Evolutionary conservation across 768 basidiomycete genomes (phyloP).

Genomic region (Pisolithus microcarpus): DNA sequence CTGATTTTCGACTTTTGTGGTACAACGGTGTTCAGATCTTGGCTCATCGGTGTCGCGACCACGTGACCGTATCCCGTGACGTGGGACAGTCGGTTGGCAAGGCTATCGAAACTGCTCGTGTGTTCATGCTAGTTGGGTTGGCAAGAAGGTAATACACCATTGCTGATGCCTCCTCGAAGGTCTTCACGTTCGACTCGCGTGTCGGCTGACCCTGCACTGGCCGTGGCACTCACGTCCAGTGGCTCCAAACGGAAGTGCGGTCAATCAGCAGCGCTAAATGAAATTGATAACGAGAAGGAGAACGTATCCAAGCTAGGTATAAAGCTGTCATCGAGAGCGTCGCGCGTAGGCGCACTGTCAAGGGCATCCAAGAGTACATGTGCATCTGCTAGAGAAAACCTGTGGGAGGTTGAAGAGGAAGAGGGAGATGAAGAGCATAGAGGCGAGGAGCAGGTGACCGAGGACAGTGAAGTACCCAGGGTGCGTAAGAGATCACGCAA

Average conservation of each 20-base stretch:
- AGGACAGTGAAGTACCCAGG: conserved; percentile 35
- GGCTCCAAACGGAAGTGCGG: conserved; percentile 54
- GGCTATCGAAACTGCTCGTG: too few species aligned
- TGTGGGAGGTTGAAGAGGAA: conserved; percentile 48
- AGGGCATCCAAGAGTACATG: conserved; percentile 14
- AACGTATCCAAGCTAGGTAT: conserved; percentile 29
- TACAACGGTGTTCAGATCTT: too few species aligned
- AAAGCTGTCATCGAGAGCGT: conserved; percentile 24
- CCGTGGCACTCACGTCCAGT: conserved; percentile 24
- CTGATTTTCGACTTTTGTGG: too few species aligned
- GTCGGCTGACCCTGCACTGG: conserved; percentile 36
- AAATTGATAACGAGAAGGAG: conserved; percentile 36
- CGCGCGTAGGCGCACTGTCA: conserved; percentile 10
- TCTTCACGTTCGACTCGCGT: conserved; percentile 44
- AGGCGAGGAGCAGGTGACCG: conserved; percentile 37
- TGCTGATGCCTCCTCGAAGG: too few species aligned
- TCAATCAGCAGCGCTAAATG: conserved; percentile 28
- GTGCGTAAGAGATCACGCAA: conserved; percentile 52
- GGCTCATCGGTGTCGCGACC: conserved; percentile 76
- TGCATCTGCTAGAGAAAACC: conserved; percentile 28
- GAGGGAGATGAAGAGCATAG: conserved; percentile 21
- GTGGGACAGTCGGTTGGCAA: conserved; percentile 9
- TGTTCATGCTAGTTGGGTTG: too few species aligned
- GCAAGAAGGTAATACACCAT: too few species aligned
- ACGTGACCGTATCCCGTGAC: conserved; percentile 12